Evolutionary conservation across 176 grass and related monocot genomes (phyloP).

Genomic region (Cenchrus purpureus): DNA sequence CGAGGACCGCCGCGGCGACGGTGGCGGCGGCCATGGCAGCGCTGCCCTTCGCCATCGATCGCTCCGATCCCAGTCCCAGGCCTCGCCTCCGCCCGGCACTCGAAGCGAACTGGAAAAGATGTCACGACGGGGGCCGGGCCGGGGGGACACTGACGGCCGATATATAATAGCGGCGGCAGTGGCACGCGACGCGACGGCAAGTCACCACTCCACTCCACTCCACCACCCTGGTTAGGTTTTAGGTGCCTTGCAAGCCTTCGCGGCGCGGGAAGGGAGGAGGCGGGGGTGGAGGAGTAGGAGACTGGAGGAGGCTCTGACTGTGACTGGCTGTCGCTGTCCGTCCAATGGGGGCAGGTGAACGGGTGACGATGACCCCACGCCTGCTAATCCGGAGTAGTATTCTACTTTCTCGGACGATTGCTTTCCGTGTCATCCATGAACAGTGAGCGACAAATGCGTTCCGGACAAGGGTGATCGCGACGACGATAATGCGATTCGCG

Average conservation of each 20-base stretch:
- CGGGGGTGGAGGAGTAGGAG: background rate
- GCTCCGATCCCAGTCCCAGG: no score
- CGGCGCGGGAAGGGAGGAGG: background rate
- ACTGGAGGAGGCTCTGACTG: background rate
- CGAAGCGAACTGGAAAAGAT: background rate
- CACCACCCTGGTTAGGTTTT: background rate
- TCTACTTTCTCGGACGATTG: background rate
- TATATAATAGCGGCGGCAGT: background rate
- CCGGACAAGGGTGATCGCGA: background rate
- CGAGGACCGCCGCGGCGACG: conserved; percentile 25
- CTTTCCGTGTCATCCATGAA: background rate
- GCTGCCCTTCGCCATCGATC: conserved; percentile 18
- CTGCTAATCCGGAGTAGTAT: background rate
- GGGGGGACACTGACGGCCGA: no score
- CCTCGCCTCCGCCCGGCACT: background rate
- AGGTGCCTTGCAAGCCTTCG: background rate
- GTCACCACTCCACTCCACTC: background rate
- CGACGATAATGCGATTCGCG: background rate
- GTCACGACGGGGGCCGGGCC: background rate
- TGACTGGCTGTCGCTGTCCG: background rate
- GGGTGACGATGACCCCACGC: background rate
- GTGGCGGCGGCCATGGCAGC: conserved; percentile 18
- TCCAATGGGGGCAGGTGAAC: background rate
- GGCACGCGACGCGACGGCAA: conserved; percentile 3
- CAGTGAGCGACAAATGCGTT: background rate